Conservation (phyloP, 495 filamentous ascomycete genomes). For the Aspergillus leporis region DNA sequence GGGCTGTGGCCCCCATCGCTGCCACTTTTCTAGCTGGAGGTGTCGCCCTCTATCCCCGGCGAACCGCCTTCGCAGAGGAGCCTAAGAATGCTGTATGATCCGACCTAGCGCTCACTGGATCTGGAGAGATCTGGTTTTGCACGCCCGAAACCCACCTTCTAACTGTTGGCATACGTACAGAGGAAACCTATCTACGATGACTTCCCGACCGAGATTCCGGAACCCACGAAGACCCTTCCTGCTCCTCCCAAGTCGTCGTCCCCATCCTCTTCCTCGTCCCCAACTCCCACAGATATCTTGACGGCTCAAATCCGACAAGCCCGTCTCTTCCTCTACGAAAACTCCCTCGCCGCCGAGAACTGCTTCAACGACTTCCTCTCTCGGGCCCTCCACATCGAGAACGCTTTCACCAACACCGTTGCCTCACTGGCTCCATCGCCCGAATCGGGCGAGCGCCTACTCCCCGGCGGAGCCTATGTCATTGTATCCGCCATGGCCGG, state of each 20-base stretch:
- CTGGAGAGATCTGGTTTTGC: slow-evolving; percentile 8
- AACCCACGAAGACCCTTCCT: slow-evolving; percentile 39
- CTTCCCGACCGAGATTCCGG: slow-evolving; percentile 41
- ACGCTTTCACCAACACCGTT: slow-evolving; percentile 75
- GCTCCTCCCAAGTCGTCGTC: slow-evolving; percentile 25
- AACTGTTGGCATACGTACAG: slow-evolving; percentile 18
- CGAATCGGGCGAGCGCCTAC: slow-evolving; percentile 76
- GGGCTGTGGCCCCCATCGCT: slow-evolving; percentile 57
- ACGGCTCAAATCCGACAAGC: slow-evolving; percentile 76
- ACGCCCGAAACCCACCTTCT: slow-evolving; percentile 22
- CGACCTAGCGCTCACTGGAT: slow-evolving; percentile 12
- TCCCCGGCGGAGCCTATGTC: slow-evolving; percentile 86
- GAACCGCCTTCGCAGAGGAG: slow-evolving; percentile 57
- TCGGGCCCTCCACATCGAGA: slow-evolving; percentile 73
- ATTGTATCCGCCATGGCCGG: slow-evolving; percentile 91
- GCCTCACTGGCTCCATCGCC: slow-evolving; percentile 81
- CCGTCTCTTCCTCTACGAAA: slow-evolving; percentile 77
- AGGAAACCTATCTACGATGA: slow-evolving; percentile 92
- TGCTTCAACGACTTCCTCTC: slow-evolving; percentile 75
- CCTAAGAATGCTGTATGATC: slow-evolving; percentile 39
- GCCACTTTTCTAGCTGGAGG: slow-evolving; percentile 53
- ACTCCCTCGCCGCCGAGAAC: slow-evolving; percentile 71
- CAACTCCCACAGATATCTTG: slow-evolving; percentile 88
- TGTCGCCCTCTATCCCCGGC: slow-evolving; percentile 54
- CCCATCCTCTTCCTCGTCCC: slow-evolving; percentile 40